These are phyloP conservation scores for Tylopilus felleus DNA, from an alignment of 768 basidiomycete genomes.

Conservation along the genomic window DNA sequence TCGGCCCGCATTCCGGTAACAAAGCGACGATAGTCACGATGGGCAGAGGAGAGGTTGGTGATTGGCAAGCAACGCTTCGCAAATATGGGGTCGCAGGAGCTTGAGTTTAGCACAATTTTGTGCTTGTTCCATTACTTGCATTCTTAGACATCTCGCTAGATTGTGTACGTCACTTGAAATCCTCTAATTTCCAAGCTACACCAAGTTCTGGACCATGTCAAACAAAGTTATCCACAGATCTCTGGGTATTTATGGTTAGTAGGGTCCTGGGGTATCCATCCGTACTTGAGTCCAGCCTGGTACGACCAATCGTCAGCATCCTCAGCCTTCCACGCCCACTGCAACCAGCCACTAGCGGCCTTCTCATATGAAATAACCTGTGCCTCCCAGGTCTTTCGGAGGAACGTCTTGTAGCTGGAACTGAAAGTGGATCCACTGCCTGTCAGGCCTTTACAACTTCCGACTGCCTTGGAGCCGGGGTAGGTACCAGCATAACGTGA, in stretches of 20 bases:
- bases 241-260: constrained; percentile 50
- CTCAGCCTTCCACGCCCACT: constrained; percentile 87
- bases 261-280: constrained; percentile 78
- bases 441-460: constrained; percentile 70
- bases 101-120: constrained; percentile 1
- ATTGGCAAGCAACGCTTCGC: constrained; percentile 57
- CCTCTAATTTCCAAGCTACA: background rate
- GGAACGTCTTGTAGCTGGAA: constrained; percentile 73
- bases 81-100: constrained; percentile 63
- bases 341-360: constrained; percentile 64
- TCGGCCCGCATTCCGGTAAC: constrained; percentile 58
- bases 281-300: constrained; percentile 70
- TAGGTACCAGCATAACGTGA: constrained; percentile 62
- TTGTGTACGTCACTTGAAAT: background rate
- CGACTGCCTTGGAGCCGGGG: constrained; percentile 62
- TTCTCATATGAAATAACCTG: constrained; percentile 73
- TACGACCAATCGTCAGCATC: constrained; percentile 88
- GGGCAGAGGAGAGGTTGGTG: constrained; percentile 75
- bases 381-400: constrained; percentile 81
- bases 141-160: background rate
- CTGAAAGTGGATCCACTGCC: constrained; percentile 76
- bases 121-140: background rate
- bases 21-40: constrained; percentile 79
- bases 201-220: background rate
- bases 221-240: constrained; percentile 48